Evolutionary conservation across 2,329 filamentous ascomycete species (phyloP).

Genomic region (Pseudopithomyces maydicus): DNA sequence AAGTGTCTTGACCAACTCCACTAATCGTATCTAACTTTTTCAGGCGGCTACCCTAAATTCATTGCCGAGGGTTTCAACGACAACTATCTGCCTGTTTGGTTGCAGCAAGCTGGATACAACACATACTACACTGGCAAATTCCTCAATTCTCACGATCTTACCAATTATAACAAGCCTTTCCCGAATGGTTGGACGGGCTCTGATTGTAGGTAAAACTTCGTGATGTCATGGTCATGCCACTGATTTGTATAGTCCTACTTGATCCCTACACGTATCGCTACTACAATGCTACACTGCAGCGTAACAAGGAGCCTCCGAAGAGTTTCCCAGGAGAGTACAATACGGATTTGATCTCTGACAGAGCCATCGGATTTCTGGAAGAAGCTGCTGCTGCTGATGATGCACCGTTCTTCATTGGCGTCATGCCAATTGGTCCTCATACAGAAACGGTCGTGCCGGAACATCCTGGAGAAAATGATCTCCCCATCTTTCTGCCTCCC

Average conservation of each 20-base stretch:
- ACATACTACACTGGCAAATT: constrained; percentile 78
- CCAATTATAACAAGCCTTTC: constrained; percentile 65
- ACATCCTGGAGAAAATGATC: not conserved
- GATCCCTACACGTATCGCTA: constrained; percentile 65
- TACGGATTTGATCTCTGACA: constrained; percentile 65
- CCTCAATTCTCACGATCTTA: constrained; percentile 66
- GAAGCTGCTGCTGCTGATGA: not conserved
- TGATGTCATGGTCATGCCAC: too few relatives aligned
- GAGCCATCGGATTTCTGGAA: not conserved
- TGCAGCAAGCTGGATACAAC: constrained; percentile 70
- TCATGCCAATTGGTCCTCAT: not conserved
- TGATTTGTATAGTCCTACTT: not conserved
- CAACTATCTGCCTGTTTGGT: constrained; percentile 71
- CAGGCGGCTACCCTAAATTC: constrained; percentile 70
- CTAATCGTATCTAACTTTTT: constrained; percentile 11
- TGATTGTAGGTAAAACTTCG: constrained; percentile 6
- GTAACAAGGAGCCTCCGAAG: constrained; percentile 61
- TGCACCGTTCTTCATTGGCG: not conserved
- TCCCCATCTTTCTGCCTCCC: constrained; percentile 41
- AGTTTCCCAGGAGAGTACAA: constrained; percentile 61
- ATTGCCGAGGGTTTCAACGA: constrained; percentile 68
- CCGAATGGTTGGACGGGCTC: constrained; percentile 65
- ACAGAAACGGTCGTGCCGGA: not conserved
- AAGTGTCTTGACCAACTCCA: constrained; percentile 21
- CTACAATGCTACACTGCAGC: constrained; percentile 66